Conservation (phyloP, 2,329 filamentous ascomycete species). For the Periconia macrospinosa region DNA sequence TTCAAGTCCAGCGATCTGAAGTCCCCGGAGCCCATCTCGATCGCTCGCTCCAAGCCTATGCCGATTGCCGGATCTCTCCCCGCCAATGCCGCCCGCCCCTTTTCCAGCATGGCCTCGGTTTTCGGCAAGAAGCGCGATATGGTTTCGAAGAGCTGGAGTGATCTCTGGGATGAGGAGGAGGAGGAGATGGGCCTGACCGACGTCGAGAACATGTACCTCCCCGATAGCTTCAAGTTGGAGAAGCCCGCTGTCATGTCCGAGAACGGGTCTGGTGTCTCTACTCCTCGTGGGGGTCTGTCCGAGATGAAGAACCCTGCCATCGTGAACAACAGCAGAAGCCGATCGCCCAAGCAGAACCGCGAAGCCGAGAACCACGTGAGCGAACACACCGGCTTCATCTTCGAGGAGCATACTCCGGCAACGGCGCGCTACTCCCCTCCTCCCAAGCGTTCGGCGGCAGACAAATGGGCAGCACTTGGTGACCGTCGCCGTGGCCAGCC, state of each 20-base stretch:
- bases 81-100: constrained; percentile 59
- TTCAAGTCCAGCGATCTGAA: constrained; percentile 68
- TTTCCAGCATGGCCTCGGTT: constrained; percentile 73
- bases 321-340: constrained; percentile 53
- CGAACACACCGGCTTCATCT: constrained; percentile 71
- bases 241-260: constrained; percentile 42
- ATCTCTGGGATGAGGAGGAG: constrained; percentile 97
- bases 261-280: constrained; percentile 49
- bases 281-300: constrained; percentile 55
- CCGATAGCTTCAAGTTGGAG: constrained; percentile 35
- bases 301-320: constrained; percentile 58
- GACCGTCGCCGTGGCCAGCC: constrained; percentile 71
- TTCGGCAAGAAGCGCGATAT: constrained; percentile 76
- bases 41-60: constrained; percentile 68
- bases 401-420: constrained; percentile 61
- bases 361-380: constrained; percentile 64
- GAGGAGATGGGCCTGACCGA: constrained; percentile 66
- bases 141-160: constrained; percentile 98
- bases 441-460: constrained; percentile 65
- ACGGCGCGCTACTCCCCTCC: constrained; percentile 64
- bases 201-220: constrained; percentile 61
- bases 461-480: constrained; percentile 90
- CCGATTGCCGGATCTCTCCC: constrained; percentile 81
- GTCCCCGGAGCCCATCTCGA: constrained; percentile 48
- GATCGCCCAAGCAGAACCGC: constrained; percentile 34